Base-by-base conservation (phyloP, 805 yeast species). In the Candida tammaniensis region DNA sequence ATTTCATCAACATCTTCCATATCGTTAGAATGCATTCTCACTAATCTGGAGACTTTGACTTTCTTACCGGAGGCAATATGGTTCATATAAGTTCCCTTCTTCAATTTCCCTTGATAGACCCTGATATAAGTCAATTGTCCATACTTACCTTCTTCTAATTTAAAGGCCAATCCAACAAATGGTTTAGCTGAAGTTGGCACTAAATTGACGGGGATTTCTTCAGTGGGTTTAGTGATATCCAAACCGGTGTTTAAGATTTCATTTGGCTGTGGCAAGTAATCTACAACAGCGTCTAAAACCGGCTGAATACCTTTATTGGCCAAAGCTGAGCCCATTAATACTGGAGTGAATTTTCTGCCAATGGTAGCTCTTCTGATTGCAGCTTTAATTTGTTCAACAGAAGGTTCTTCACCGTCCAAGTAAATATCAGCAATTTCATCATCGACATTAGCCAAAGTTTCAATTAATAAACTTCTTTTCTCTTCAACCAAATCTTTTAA, bases 291-390 rank as follows among this genome's bases (percentile, higher is more conserved):
- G 60, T 93, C 97, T 49, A 93, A 72, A 23, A 91, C 96, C 15
- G 89, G 89, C 70, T 93, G 99, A 46, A 93, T 75, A 62, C 97
- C 96, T 47, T 82, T 86, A 68, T 93, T 93, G 39, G 98, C 98
- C 45, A 93, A 73, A 13, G 99, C 99, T 31, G 97, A 87, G 15
- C 99, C 99, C 97, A 93, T 93, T 46, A 91, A 71, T n/a, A 93
- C 98, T n/a, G 99, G 98, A 10, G 98, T 87, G 71, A 93, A 93
- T 57, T 77, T 85, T 68, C 97, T 80, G 20, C 89, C 95, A 63
- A 91, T 91, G 13, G 99, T 93, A 32, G 97, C 76, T 53, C 96
- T 80, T 62, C 98, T 82, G 49, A 93, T 93, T 27, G 96, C 98
- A 33, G 59, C 78, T 56, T 83, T 80, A 45, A 93, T 83, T 65